These are phyloP conservation scores for Dichotomocladium elegans DNA, from an alignment of 371 early-diverging fungal species.

Conservation along the genomic window DNA sequence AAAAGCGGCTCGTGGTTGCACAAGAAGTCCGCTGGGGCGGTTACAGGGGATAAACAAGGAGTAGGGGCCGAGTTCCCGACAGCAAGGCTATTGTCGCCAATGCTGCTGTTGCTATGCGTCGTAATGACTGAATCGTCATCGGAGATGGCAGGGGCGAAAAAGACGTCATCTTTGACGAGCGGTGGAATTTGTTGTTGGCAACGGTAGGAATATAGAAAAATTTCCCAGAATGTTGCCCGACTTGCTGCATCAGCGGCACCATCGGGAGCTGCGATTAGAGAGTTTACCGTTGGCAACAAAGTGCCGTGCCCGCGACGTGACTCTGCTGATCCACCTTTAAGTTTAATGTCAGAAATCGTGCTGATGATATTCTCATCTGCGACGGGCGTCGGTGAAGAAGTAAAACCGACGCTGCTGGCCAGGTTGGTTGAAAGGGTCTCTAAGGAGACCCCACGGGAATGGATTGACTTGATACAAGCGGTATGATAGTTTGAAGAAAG, in stretches of 20 bases:
- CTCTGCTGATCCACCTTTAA: constrained; percentile 21
- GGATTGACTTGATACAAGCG: too few relatives aligned
- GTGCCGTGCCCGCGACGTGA: constrained; percentile 23
- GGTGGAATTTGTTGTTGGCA: constrained; percentile 6
- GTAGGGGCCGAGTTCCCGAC: constrained; percentile 14
- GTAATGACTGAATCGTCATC: constrained; percentile 15
- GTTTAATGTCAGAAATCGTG: constrained; percentile 9
- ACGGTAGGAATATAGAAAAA: constrained; percentile 8
- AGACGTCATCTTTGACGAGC: constrained; percentile 17
- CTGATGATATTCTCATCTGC: too few relatives aligned
- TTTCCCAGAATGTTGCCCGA: constrained; percentile 8
- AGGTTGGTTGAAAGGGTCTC: too few relatives aligned
- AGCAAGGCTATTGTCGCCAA: neutral
- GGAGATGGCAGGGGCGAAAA: constrained; percentile 8
- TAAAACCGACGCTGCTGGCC: too few relatives aligned
- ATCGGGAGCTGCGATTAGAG: too few relatives aligned
- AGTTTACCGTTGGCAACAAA: constrained; percentile 9
- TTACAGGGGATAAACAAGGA: constrained; percentile 37
- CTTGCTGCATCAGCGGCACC: constrained; percentile 2
- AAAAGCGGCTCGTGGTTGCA: constrained; percentile 33
- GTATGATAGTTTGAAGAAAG: too few relatives aligned
- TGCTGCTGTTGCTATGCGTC: neutral
- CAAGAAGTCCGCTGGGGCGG: constrained; percentile 36
- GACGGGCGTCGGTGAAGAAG: too few relatives aligned
- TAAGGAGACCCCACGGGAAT: too few relatives aligned